A percentile compares a stretch with the other conserved stretches of the same genome.
These are phyloP conservation scores for Byssothecium circinans DNA, from an alignment of 2,329 filamentous ascomycete species.

Conservation along the genomic window DNA sequence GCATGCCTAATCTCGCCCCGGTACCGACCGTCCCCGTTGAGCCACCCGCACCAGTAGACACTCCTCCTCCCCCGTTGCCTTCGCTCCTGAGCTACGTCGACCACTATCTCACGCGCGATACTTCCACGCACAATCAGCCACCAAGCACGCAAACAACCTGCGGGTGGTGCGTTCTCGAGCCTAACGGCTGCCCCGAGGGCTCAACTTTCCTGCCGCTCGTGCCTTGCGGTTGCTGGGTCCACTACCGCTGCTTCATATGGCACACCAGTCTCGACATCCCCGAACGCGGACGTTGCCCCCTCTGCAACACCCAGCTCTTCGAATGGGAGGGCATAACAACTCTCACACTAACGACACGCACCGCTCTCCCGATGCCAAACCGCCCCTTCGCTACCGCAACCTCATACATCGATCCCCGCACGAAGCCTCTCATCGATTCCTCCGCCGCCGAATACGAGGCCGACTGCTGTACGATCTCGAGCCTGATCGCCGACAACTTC, in stretches of 20 bases:
- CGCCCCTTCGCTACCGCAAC: neutral
- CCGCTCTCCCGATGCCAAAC: conserved; percentile 11
- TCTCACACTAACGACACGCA: conserved; percentile 25
- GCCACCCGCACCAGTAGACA: neutral
- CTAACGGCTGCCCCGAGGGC: neutral
- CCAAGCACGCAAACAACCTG: conserved; percentile 7
- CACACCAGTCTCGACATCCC: neutral
- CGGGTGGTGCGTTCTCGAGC: conserved; percentile 8
- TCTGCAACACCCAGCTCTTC: conserved; percentile 19
- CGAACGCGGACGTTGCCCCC: conserved; percentile 12
- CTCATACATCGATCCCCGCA: neutral
- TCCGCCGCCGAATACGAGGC: conserved; percentile 8
- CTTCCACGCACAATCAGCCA: conserved; percentile 12
- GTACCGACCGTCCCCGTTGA: neutral
- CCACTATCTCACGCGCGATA: conserved; percentile 15
- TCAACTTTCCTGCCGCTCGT: conserved; percentile 22
- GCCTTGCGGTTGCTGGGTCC: conserved; percentile 28
- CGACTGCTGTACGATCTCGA: conserved; percentile 19
- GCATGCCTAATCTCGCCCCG: neutral
- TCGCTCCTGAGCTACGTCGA: conserved; percentile 28
- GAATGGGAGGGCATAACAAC: conserved; percentile 24
- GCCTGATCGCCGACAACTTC: conserved; percentile 9
- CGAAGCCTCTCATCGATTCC: neutral
- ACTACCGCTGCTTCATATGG: conserved; percentile 27
- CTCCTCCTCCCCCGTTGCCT: conserved; percentile 4